Evolutionary conservation across 768 basidiomycete genomes (phyloP).

Genomic region (Russula compacta): DNA sequence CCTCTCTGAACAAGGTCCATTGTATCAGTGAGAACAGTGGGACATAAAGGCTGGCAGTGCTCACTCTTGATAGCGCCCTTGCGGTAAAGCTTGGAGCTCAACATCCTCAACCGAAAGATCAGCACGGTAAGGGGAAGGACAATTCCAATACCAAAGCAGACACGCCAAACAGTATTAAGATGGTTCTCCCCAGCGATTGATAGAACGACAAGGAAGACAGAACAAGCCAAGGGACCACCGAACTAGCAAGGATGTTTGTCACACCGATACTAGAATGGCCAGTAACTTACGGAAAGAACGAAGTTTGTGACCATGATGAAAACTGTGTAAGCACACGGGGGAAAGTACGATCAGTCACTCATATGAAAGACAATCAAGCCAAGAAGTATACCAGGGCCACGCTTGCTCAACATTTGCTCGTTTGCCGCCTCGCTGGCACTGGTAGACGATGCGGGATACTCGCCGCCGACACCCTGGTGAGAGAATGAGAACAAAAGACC

Average conservation of each 20-base stretch:
- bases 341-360: neutral
- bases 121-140: conserved; percentile 58
- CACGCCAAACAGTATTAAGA: conserved; percentile 57
- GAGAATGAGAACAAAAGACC: neutral
- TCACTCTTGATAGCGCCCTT: conserved; percentile 57
- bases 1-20: conserved; percentile 27
- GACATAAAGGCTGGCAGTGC: conserved; percentile 8
- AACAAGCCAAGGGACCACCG: conserved; percentile 57
- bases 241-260: conserved; percentile 31
- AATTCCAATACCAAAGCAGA: conserved; percentile 56
- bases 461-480: conserved; percentile 59
- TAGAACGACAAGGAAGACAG: conserved; percentile 58
- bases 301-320: conserved; percentile 75
- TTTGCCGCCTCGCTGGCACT: conserved; percentile 67
- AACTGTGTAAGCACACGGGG: conserved; percentile 28
- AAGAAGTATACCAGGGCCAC: conserved; percentile 46
- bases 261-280: neutral
- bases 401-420: conserved; percentile 48
- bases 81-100: conserved; percentile 55
- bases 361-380: neutral
- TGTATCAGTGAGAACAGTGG: neutral
- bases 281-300: conserved; percentile 43
- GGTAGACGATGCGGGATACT: conserved; percentile 67
- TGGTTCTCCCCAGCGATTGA: conserved; percentile 56
- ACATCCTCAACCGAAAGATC: conserved; percentile 64